phyloP scores from a whole-genome alignment of 257 asterid genomes.

The Lantana camara region DNA sequence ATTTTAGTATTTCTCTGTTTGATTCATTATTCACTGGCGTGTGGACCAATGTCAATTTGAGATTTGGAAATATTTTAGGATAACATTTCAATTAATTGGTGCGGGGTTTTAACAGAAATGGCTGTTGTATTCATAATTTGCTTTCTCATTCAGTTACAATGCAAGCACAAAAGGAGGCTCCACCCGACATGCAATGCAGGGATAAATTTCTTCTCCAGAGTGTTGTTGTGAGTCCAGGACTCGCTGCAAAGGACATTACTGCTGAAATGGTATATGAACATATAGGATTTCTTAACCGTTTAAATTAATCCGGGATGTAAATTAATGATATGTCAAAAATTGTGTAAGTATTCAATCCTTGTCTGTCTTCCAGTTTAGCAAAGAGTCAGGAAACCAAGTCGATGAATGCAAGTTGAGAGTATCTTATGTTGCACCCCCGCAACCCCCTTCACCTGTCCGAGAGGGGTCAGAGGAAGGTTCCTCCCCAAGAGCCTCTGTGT shows the following conservation, averaged over 20 bases:
- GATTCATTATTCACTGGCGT: not conserved
- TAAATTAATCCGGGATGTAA: not conserved
- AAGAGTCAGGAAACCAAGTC: constrained; percentile 85
- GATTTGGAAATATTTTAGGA: constrained; percentile 1
- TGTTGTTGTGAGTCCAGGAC: constrained; percentile 59
- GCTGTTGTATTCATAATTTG: constrained; percentile 31
- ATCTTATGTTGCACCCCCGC: constrained; percentile 73
- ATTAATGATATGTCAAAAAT: not conserved
- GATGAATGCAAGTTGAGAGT: constrained; percentile 94
- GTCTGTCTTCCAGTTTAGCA: constrained; percentile 60
- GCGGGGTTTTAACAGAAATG: not conserved
- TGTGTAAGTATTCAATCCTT: constrained; percentile 5
- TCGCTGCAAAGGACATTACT: constrained; percentile 68
- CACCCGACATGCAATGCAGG: constrained; percentile 89
- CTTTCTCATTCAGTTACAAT: constrained; percentile 68
- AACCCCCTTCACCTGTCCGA: constrained; percentile 87
- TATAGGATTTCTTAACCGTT: constrained; percentile 5
- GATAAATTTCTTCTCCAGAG: constrained; percentile 94
- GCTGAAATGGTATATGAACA: constrained; percentile 67
- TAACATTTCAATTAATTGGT: not conserved
- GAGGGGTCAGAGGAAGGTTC: constrained; percentile 99
- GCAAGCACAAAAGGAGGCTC: constrained; percentile 99
- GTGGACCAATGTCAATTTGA: not conserved
- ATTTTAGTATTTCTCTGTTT: not conserved
- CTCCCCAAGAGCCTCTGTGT: constrained; percentile 87